Evolutionary conservation across 768 basidiomycete species (phyloP).

Genomic region (Suillus subluteus): DNA sequence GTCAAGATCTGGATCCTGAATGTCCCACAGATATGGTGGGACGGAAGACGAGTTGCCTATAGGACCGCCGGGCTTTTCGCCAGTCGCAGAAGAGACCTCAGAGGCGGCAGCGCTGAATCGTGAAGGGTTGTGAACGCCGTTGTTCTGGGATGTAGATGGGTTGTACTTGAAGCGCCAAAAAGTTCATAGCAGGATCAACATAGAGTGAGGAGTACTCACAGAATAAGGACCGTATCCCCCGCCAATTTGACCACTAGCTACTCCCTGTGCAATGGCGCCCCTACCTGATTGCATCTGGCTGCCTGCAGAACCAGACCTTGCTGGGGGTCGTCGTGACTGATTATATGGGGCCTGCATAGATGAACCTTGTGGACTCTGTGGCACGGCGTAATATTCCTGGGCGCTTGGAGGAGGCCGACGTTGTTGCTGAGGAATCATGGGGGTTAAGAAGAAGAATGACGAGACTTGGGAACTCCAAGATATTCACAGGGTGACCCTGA

Average conservation of each 20-base stretch:
- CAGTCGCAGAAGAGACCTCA: constrained; percentile 43
- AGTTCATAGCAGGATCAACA: constrained; percentile 12
- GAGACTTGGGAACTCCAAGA: constrained; percentile 17
- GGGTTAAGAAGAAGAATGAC: constrained; percentile 17
- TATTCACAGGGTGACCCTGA: constrained; percentile 14
- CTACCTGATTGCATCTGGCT: constrained; percentile 42
- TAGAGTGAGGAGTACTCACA: constrained; percentile 46
- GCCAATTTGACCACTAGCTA: constrained; percentile 81
- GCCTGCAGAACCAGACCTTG: constrained; percentile 31
- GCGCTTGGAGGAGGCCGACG: constrained; percentile 48
- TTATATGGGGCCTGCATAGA: constrained; percentile 31
- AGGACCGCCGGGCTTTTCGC: constrained; percentile 33
- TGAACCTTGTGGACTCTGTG: constrained; percentile 57
- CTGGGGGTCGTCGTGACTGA: constrained; percentile 29
- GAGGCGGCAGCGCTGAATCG: constrained; percentile 62
- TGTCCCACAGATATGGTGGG: constrained; percentile 77
- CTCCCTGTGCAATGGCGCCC: constrained; percentile 69
- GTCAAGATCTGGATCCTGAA: constrained; percentile 83
- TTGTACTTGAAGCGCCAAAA: constrained; percentile 50
- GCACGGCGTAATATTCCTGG: constrained; percentile 68
- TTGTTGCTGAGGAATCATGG: constrained; percentile 36
- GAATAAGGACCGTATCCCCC: constrained; percentile 86
- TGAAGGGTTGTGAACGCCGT: constrained; percentile 49
- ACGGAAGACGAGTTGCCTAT: constrained; percentile 60
- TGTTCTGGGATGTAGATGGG: constrained; percentile 44